Evolutionary conservation across 164 flowering plant genomes (phyloP), one percentile per base, ranked within the genome.

Genomic region (Tetrastigma voinierianum): DNA sequence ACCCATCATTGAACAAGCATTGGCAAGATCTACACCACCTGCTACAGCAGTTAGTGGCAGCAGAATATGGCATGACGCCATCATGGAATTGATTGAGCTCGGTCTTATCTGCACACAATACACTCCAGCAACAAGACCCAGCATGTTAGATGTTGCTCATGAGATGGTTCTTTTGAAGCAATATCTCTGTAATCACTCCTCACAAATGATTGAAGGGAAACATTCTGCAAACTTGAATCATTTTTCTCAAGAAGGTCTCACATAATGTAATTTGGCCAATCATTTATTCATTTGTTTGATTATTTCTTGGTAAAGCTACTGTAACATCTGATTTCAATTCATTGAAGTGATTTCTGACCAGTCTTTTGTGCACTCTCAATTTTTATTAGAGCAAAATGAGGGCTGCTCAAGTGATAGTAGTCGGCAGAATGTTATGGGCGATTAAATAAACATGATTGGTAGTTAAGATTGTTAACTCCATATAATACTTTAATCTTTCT

Each of bases 71-170:
- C 12, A 62, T 9, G 87, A 84, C 10, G 77, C 84, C 15, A 63
- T 86, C 11, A 17, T 84, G 67, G 98, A 91, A 72, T 21, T 94
- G 76, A 76, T 94, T 15, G 98, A 91, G 67, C 79, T 94, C 0
- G 95, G 98, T 12, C 76, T 94, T 1, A 65, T 88, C 57, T 94
- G 98, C 82, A 88, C 98, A 1, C 96, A 88, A 55, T 69, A 70
- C 57, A 72, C 71, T 24, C 89, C 93, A 52, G 75, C 87, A 2
- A 76, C 73, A 10, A 85, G 98, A 53, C 97, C 97, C 2, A 84
- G 63, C 73, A 91, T 90, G 93, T 58, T 79, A 18, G 92, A 91
- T 69, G 80, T 94, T 9, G 89, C 91, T 5, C 77, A 72, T 56
- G 96, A 94, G 67, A 80, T 94, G 81, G 83, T 82, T 10, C 65